phyloP scores from a whole-genome alignment of 2,329 filamentous ascomycete genomes.

The Colletotrichum tropicale region DNA sequence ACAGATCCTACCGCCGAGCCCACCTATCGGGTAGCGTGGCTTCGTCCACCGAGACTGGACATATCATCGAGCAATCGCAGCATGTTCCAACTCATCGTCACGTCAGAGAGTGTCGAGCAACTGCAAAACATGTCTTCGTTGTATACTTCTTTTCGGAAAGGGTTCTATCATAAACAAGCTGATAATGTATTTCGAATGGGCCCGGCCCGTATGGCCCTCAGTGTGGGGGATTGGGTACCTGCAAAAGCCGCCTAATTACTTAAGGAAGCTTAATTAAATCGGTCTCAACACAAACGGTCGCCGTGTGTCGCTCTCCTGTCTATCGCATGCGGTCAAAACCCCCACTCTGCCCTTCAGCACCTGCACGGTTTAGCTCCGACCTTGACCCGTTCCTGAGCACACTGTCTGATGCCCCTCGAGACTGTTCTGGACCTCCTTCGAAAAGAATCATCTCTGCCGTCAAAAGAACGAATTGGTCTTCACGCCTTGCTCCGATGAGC shows the following conservation, averaged over 20 bases:
- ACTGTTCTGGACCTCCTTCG: no score
- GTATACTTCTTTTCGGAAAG: not conserved
- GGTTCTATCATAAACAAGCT: not conserved
- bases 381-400: no score
- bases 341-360: no score
- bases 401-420: no score
- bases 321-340: no score
- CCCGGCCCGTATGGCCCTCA: not conserved
- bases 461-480: no score
- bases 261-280: no score
- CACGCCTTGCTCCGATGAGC: no score
- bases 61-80: not conserved
- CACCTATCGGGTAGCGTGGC: not conserved
- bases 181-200: not conserved
- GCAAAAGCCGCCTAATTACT: not conserved
- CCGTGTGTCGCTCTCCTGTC: no score
- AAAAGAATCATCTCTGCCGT: no score
- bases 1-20: not conserved
- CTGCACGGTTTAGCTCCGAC: no score
- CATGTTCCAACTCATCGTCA: not conserved
- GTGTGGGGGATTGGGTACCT: not conserved
- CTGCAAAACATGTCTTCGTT: not conserved
- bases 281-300: no score
- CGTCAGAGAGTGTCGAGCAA: not conserved
- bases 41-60: not conserved